Evolutionary conservation across 305 asterid species (phyloP).

Genomic region (Euphrasia arctica): DNA sequence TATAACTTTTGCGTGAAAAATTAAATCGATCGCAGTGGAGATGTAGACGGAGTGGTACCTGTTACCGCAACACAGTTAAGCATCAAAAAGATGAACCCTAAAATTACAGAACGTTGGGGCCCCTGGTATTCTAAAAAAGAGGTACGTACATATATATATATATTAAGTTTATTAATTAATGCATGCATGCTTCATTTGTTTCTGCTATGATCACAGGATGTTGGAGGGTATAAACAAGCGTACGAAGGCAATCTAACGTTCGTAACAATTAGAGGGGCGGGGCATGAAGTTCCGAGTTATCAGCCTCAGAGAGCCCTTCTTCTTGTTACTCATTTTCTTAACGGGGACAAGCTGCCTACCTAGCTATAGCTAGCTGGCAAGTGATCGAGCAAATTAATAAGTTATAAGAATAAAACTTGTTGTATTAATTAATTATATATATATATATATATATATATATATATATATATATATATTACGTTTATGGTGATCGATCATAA

Average conservation of each 20-base stretch:
- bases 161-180: neutral
- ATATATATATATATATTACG: no score
- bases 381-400: no score
- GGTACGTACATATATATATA: slow-evolving; percentile 30
- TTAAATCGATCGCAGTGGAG: slow-evolving; percentile 48
- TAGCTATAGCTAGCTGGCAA: no score
- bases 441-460: no score
- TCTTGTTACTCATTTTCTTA: slow-evolving; percentile 49
- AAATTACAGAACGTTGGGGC: slow-evolving; percentile 41
- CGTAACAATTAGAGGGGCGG: slow-evolving; percentile 76
- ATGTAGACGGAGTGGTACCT: slow-evolving; percentile 71
- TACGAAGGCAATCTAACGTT: slow-evolving; percentile 55
- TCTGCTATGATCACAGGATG: slow-evolving; percentile 33
- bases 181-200: no score
- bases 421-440: no score
- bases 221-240: slow-evolving; percentile 66
- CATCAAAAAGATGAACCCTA: slow-evolving; percentile 45
- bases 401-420: no score
- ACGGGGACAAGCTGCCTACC: slow-evolving; percentile 25
- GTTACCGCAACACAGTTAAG: slow-evolving; percentile 68
- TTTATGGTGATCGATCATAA: no score
- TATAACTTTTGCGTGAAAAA: no score
- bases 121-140: slow-evolving; percentile 59
- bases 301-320: slow-evolving; percentile 64
- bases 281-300: slow-evolving; percentile 74